These are phyloP conservation scores for Botryosphaeria agaves DNA, from an alignment of 2,329 filamentous ascomycete genomes.

Conservation along the genomic window DNA sequence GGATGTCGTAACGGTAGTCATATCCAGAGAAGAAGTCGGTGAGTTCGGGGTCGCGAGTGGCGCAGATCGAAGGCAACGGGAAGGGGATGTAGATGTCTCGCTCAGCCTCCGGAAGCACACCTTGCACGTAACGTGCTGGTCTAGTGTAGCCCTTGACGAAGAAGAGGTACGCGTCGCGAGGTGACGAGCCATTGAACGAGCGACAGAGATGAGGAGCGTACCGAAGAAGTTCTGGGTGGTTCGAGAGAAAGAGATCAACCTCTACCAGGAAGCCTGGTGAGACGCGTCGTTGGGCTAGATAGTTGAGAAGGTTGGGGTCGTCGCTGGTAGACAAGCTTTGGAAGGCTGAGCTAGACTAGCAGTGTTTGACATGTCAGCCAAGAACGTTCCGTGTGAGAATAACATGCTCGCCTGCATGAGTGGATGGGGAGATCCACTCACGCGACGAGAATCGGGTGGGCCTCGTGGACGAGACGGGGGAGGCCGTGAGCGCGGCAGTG, in stretches of 20 bases:
- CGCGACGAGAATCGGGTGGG: too few relatives aligned
- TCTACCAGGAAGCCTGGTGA: conserved; percentile 10
- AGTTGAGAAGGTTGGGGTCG: conserved; percentile 7
- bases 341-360: too few relatives aligned
- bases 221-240: conserved; percentile 8
- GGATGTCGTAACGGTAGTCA: conserved; percentile 10
- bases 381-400: too few relatives aligned
- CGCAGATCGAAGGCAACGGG: too few relatives aligned
- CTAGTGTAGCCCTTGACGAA: conserved; percentile 13
- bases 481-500: too few relatives aligned
- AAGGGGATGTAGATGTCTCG: too few relatives aligned
- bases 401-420: too few relatives aligned
- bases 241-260: conserved; percentile 10
- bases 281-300: conserved; percentile 7
- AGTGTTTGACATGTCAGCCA: too few relatives aligned
- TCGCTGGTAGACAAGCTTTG: conserved; percentile 6
- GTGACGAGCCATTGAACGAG: conserved; percentile 6
- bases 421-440: too few relatives aligned
- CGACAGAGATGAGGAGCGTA: conserved; percentile 6
- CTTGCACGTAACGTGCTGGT: conserved; percentile 11
- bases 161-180: conserved; percentile 10
- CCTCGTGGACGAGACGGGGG: too few relatives aligned
- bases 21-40: conserved; percentile 10
- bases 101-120: conserved; percentile 5
- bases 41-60: conserved; percentile 10